Base-by-base conservation (phyloP, 139 green algal genomes). In the Dunaliella primolecta region DNA sequence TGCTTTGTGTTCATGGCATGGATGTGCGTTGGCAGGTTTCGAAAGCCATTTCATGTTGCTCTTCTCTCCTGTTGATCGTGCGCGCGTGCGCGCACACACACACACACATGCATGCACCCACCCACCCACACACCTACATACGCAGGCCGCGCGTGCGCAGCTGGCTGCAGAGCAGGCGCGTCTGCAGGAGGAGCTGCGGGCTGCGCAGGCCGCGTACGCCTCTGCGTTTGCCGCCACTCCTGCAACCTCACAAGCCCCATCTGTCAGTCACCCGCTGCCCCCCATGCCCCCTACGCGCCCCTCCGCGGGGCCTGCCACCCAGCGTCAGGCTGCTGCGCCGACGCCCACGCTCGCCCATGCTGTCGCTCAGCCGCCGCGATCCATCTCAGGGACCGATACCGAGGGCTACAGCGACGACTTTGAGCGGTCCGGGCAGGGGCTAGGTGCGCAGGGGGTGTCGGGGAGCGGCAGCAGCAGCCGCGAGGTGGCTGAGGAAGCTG, bases 141-240 rank as follows among this genome's bases (percentile, higher is more conserved):
- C 36, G 31, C 83, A 86, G 36, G 78, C 78, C 34, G 20, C 20
- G 78, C 36, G 25, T 23, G 36, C 78, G 36, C 78, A 74, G 78
- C 36, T 71, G 78, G 36, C 36, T 34, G 78, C 78, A 70, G 32
- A 82, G 36, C 24, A 71, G 2, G 83, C 71, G 56, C 33, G n/a
- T 32, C 56, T 80, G 72, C 25, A 34, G 35, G n/a, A 81, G 36
- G 37, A 84, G 80, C 71, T 82, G 37, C 36, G 74, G 27, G 46
- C 46, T 75, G 38, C 80, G 7, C 46, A 64, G 46, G 46, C 46
- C 7, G 46, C 46, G 7, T 64, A 64, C 15, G 46, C 46, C 46
- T 64, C 46, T 25, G 46, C 46, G 7, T 25, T 64, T 7, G 46
- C 46, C 46, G 46, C 46, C 7, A 7, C 46, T 64, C 15, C 46